Evolutionary conservation across 345 rosid genomes (phyloP).

Genomic region (Lumnitzera littorea): DNA sequence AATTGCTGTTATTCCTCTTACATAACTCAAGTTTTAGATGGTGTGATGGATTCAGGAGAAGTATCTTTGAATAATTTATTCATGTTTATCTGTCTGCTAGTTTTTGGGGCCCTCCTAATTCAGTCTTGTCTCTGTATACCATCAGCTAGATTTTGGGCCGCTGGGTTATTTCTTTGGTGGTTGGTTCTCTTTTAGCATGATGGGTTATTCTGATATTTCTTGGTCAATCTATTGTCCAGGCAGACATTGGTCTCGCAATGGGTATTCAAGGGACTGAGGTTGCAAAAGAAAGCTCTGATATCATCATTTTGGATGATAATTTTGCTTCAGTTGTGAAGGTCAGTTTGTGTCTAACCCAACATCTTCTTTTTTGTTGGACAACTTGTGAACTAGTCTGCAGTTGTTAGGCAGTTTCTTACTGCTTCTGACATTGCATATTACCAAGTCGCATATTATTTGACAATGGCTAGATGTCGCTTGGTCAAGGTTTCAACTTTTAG

Average conservation of each 20-base stretch:
- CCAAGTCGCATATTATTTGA: too few species aligned
- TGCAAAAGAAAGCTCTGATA: slow-evolving; percentile 97
- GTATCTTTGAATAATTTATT: not conserved
- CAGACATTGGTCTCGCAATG: slow-evolving; percentile 97
- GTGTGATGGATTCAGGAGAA: too few species aligned
- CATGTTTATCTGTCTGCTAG: not conserved
- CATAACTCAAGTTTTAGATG: too few species aligned
- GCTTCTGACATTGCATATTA: too few species aligned
- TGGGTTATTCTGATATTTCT: not conserved
- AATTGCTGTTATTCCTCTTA: not conserved
- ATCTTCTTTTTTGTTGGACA: too few species aligned
- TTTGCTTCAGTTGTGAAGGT: slow-evolving; percentile 97
- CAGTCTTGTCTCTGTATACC: too few species aligned
- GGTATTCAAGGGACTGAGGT: slow-evolving; percentile 99
- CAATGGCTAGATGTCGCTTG: too few species aligned
- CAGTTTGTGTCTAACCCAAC: not conserved
- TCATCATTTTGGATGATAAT: slow-evolving; percentile 90
- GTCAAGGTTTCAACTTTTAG: not conserved
- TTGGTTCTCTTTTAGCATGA: slow-evolving; percentile 3
- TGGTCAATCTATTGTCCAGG: slow-evolving; percentile 30
- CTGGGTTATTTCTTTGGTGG: not conserved
- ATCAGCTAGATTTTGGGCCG: too few species aligned
- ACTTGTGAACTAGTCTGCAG: too few species aligned
- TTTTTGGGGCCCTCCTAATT: not conserved
- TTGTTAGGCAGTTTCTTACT: too few species aligned